Percentiles rank a stretch among this genome's conserved stretches.
These are phyloP conservation scores for Rutidosis leptorrhynchoides DNA, from an alignment of 129 eudicot species.

Conservation along the genomic window DNA sequence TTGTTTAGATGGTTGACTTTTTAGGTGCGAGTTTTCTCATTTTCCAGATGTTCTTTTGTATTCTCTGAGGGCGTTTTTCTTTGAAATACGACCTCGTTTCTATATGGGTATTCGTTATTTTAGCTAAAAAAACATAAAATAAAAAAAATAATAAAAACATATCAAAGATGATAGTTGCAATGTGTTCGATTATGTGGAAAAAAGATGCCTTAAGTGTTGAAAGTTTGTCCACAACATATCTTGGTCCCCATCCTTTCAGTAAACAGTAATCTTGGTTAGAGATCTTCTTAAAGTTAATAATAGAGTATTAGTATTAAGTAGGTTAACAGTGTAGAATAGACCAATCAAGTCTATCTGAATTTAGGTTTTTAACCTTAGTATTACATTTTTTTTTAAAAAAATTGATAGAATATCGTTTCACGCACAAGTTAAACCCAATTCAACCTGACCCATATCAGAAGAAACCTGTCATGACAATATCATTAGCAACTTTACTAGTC, in stretches of 20 bases:
- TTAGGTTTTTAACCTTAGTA: neutral
- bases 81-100: no score
- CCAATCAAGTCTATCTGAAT: neutral
- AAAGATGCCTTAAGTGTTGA: conserved; percentile 15
- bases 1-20: no score
- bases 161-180: neutral
- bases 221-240: conserved; percentile 8
- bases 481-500: neutral
- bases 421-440: neutral
- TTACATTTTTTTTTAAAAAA: no score
- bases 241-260: neutral
- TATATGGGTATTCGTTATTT: no score
- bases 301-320: neutral
- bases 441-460: neutral
- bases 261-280: neutral
- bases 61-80: no score
- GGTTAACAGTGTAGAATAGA: neutral
- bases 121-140: no score
- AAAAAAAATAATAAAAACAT: neutral
- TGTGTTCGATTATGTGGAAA: conserved; percentile 11
- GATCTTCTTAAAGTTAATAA: neutral
- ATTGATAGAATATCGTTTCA: no score
- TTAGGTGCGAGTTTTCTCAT: no score
- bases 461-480: neutral
- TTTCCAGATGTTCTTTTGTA: no score